These are phyloP conservation scores for Chalaropsis thielavioides DNA, from an alignment of 2,329 filamentous ascomycete genomes.

Conservation along the genomic window DNA sequence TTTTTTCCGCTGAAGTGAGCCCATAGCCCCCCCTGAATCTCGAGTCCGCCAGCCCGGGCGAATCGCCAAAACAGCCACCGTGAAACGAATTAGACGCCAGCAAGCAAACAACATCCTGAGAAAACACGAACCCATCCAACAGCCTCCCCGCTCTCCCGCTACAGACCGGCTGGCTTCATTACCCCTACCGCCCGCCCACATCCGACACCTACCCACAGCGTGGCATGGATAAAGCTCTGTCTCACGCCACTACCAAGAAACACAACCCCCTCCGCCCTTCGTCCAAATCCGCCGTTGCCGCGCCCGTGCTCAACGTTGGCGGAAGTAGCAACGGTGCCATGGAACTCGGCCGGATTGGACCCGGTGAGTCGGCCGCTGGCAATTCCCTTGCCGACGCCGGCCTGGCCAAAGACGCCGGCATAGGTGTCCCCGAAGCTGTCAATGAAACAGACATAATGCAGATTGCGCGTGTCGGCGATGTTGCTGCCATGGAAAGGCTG, in stretches of 20 bases:
- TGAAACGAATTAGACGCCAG: background rate
- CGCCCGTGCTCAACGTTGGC: slow-evolving; percentile 39
- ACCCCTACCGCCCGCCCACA: background rate
- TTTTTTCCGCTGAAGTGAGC: background rate
- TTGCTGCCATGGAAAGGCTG: slow-evolving; percentile 73
- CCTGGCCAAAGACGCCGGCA: slow-evolving; percentile 16
- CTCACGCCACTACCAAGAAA: background rate
- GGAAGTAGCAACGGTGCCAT: slow-evolving; percentile 26
- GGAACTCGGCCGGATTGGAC: slow-evolving; percentile 38
- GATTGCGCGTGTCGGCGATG: slow-evolving; percentile 74
- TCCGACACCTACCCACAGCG: background rate
- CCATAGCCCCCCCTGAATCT: too few relatives aligned
- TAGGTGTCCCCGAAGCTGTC: slow-evolving; percentile 17
- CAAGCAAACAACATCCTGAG: slow-evolving; percentile 7
- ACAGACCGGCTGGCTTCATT: too few relatives aligned
- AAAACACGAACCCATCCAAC: background rate
- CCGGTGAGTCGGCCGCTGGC: slow-evolving; percentile 23
- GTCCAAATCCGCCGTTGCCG: slow-evolving; percentile 38
- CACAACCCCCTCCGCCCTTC: slow-evolving; percentile 38
- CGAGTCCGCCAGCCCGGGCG: too few relatives aligned
- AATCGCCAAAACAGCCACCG: background rate
- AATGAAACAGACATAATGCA: slow-evolving; percentile 84
- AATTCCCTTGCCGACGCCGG: slow-evolving; percentile 13
- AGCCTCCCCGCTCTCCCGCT: background rate
- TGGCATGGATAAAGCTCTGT: background rate